Conservation (phyloP, 2,329 filamentous ascomycete genomes). For the Ophiostoma ips region DNA sequence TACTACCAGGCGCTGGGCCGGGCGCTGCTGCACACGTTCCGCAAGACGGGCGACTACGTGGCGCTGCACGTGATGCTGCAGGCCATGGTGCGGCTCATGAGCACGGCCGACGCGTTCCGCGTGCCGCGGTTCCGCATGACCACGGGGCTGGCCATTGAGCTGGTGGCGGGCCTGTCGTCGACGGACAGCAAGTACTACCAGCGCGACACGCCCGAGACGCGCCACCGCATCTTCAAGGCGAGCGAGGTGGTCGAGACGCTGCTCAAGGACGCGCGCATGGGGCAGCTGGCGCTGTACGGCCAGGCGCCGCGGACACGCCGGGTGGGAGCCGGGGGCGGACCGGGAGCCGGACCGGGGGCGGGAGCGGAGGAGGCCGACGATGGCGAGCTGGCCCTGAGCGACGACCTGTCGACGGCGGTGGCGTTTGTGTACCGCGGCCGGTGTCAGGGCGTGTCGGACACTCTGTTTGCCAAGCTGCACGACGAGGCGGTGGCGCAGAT, state of each 20-base stretch:
- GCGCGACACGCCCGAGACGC: constrained; percentile 15
- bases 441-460: constrained; percentile 8
- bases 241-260: constrained; percentile 17
- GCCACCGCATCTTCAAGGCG: constrained; percentile 17
- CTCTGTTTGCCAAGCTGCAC: constrained; percentile 13
- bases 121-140: constrained; percentile 16
- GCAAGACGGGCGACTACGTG: constrained; percentile 31
- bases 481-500: constrained; percentile 17
- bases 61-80: constrained; percentile 31
- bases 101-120: background rate
- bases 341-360: too few species aligned
- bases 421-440: constrained; percentile 14
- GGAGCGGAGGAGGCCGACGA: background rate
- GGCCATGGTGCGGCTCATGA: constrained; percentile 18
- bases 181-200: background rate
- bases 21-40: constrained; percentile 24
- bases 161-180: constrained; percentile 16
- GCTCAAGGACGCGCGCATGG: constrained; percentile 10
- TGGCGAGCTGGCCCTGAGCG: constrained; percentile 13
- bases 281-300: background rate
- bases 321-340: too few species aligned
- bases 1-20: constrained; percentile 18
- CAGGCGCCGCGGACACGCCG: background rate
- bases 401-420: constrained; percentile 17
- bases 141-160: constrained; percentile 21